Evolutionary conservation across 1,284 basidiomycete species (phyloP).

Genomic region (Cutaneotrichosporon curvatum): DNA sequence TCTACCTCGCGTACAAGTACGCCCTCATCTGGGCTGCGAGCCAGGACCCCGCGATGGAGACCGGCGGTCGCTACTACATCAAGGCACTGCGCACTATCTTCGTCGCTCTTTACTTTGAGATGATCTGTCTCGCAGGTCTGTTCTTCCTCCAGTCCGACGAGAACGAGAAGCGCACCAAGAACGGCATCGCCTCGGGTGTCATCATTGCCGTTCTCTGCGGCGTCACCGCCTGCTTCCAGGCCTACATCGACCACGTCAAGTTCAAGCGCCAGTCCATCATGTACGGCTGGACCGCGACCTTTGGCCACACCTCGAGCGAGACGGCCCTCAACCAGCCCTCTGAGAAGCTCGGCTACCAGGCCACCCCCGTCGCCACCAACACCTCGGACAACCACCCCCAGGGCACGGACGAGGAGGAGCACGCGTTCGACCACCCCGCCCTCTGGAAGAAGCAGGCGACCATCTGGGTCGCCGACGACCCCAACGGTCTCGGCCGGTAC

Average conservation of each 20-base stretch:
- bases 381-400: constrained; percentile 7
- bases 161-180: constrained; percentile 27
- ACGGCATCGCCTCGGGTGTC: constrained; percentile 41
- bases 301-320: constrained; percentile 11
- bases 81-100: constrained; percentile 45
- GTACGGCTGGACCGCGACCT: constrained; percentile 19
- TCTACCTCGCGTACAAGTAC: constrained; percentile 47
- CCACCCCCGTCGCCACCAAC: constrained; percentile 4
- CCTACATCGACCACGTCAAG: constrained; percentile 39
- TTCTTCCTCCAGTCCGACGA: constrained; percentile 41
- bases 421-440: constrained; percentile 46
- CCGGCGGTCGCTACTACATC: constrained; percentile 46
- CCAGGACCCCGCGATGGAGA: constrained; percentile 43
- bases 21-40: constrained; percentile 43
- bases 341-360: constrained; percentile 16
- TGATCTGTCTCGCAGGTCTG: constrained; percentile 41
- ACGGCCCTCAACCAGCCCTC: constrained; percentile 17
- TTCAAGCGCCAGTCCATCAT: constrained; percentile 34
- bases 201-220: constrained; percentile 39
- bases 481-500: constrained; percentile 39
- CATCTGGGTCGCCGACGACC: constrained; percentile 46
- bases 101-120: constrained; percentile 42
- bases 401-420: constrained; percentile 16
- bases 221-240: constrained; percentile 34
- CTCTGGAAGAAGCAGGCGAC: constrained; percentile 45